phyloP scores from a whole-genome alignment of 768 basidiomycete genomes.

The Boletellus ananas region DNA sequence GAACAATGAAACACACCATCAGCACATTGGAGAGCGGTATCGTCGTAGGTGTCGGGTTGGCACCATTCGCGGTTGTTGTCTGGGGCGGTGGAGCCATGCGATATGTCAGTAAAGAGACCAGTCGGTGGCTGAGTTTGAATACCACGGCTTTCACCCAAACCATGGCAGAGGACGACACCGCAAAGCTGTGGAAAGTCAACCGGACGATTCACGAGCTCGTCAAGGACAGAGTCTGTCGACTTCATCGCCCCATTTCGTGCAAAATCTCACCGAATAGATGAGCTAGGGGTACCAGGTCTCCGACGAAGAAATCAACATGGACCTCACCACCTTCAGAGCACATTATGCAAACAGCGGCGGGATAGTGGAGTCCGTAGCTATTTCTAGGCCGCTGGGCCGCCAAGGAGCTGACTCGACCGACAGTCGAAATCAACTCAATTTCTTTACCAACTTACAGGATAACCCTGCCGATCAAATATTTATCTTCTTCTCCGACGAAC shows the following conservation, averaged over 20 bases:
- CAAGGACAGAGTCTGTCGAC: slow-evolving; percentile 72
- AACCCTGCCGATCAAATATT: slow-evolving; percentile 81
- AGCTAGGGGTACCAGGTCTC: slow-evolving; percentile 87
- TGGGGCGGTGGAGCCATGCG: slow-evolving; percentile 41
- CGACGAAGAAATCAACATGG: slow-evolving; percentile 91
- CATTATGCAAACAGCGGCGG: slow-evolving; percentile 72
- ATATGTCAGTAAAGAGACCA: slow-evolving; percentile 12
- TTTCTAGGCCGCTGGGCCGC: background rate
- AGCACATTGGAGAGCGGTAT: slow-evolving; percentile 44
- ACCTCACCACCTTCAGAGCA: slow-evolving; percentile 71
- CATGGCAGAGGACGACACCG: slow-evolving; percentile 80
- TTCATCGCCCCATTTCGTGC: slow-evolving; percentile 6
- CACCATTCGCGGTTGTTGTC: slow-evolving; percentile 34
- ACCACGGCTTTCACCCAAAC: slow-evolving; percentile 28
- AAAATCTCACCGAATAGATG: slow-evolving; percentile 18
- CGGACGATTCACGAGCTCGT: slow-evolving; percentile 96
- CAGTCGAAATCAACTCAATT: slow-evolving; percentile 87
- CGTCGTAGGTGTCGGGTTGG: slow-evolving; percentile 28
- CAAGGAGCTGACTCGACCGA: slow-evolving; percentile 5
- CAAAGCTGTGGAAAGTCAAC: slow-evolving; percentile 94
- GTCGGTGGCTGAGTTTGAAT: slow-evolving; percentile 55
- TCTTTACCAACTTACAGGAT: slow-evolving; percentile 72
- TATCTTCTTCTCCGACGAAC: slow-evolving; percentile 94
- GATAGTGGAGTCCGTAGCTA: slow-evolving; percentile 72
- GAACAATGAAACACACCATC: slow-evolving; percentile 41